Base-by-base conservation (phyloP, 768 basidiomycete species). In the Rhizopogon sp. region DNA sequence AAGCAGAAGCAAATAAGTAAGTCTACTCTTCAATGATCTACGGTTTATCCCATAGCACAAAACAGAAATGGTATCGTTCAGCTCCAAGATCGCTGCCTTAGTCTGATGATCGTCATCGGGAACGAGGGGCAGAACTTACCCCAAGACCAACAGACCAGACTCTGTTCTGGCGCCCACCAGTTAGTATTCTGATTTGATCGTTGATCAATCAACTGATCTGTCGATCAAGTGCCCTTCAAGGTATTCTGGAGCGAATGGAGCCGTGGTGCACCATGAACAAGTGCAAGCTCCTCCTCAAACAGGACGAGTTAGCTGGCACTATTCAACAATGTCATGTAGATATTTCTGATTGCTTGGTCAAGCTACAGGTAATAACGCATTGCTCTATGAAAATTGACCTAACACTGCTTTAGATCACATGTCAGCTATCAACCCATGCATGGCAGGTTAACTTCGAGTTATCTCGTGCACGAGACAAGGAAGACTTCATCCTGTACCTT, bases 1-100 rank as follows among this genome's bases (percentile, higher is more conserved):
- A 77, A 58, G 78, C 82, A 9, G 57, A 69, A 2, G 67, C 70
- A 2, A 84, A 84, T 63, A 74, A 72, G 82, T 80, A 60, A 20
- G 64, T 17, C 14, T 10, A 4, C 20, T 16, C n/a, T 22, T 40
- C 6, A 50, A 28, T 39, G 9, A 6, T 29, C 7, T 16, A 46
- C 37, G 7, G 11, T 39, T 43, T 50, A 28, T 25, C 55, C 20
- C 52, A 56, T 60, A 2, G 39, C 28, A 11, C 20, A 20, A n/a
- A 6, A 17, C 51, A 81, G 81, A 58, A 59, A 72, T 50, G 74
- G 76, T 35, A 72, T 78, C 37, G 60, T 60, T 22, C 78, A 78
- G 53, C 72, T 82, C 6, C 68, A 73, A 28, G 76, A 79, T 59
- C 71, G 81, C 44, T 80, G 77, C 56, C 64, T 77, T 57, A 67